These are phyloP conservation scores for Mycena haematopus DNA, from an alignment of 768 basidiomycete genomes.

Conservation along the genomic window DNA sequence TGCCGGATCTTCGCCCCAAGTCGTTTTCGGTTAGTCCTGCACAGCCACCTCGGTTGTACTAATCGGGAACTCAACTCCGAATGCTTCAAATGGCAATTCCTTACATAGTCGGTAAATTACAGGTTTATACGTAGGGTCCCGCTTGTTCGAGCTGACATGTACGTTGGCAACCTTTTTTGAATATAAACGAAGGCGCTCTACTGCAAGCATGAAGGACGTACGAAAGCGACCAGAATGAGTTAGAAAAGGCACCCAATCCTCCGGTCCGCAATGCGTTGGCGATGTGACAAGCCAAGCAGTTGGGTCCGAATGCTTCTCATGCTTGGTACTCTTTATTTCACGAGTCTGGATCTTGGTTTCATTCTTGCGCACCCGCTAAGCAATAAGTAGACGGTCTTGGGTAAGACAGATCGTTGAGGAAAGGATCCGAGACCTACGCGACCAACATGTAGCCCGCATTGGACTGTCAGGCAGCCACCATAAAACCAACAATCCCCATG, in stretches of 20 bases:
- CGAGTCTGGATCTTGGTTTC: constrained; percentile 60
- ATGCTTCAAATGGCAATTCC: constrained; percentile 10
- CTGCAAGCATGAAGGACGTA: constrained; percentile 28
- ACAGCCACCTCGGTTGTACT: neutral
- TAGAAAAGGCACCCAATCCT: constrained; percentile 58
- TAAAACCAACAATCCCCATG: constrained; percentile 54
- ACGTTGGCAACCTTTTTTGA: too few relatives aligned
- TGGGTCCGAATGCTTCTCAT: constrained; percentile 52
- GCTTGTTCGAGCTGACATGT: too few relatives aligned
- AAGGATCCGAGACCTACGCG: constrained; percentile 29
- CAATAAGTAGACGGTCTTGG: constrained; percentile 52
- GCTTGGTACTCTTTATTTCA: constrained; percentile 52
- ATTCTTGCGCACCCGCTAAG: constrained; percentile 58
- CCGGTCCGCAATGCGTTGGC: constrained; percentile 55
- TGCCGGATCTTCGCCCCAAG: too few relatives aligned
- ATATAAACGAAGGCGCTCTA: neutral
- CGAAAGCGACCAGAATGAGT: constrained; percentile 56
- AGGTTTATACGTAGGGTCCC: neutral
- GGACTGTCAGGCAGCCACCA: constrained; percentile 60
- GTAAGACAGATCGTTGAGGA: neutral
- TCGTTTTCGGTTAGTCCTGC: neutral
- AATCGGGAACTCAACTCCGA: constrained; percentile 12
- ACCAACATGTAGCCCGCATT: constrained; percentile 54
- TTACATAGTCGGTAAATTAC: neutral
- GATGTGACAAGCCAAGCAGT: constrained; percentile 53